Evolutionary conservation across 257 asterid genomes (phyloP).

Genomic region (Rehmannia glutinosa): DNA sequence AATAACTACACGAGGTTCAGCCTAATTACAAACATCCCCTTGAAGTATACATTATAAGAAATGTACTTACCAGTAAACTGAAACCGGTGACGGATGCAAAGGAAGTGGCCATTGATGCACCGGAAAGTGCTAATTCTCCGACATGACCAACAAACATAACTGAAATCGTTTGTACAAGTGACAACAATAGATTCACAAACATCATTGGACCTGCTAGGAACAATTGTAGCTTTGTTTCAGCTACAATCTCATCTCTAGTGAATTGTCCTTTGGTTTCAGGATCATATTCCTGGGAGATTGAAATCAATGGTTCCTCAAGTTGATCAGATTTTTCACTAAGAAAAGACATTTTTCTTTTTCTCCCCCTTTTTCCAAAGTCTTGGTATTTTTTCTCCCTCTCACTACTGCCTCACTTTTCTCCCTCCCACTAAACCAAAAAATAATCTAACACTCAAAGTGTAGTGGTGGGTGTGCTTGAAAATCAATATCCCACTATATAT

Average conservation of each 20-base stretch:
- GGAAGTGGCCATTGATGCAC: slow-evolving; percentile 73
- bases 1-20: too few species aligned
- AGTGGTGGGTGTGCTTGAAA: slow-evolving; percentile 17
- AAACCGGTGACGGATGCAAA: slow-evolving; percentile 61
- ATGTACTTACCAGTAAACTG: slow-evolving; percentile 39
- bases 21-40: too few species aligned
- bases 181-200: slow-evolving; percentile 44
- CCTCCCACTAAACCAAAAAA: background rate
- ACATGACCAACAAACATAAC: slow-evolving; percentile 68
- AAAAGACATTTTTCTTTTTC: slow-evolving; percentile 19
- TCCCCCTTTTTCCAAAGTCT: background rate
- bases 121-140: slow-evolving; percentile 59
- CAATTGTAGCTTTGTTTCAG: slow-evolving; percentile 38
- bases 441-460: slow-evolving; percentile 3
- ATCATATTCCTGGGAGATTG: slow-evolving; percentile 12
- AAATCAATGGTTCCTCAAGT: slow-evolving; percentile 28
- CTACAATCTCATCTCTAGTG: slow-evolving; percentile 30
- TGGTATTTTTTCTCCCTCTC: too few species aligned
- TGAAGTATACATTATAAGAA: background rate
- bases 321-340: slow-evolving; percentile 18
- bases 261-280: slow-evolving; percentile 15
- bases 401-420: background rate
- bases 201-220: slow-evolving; percentile 53
- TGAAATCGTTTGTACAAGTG: slow-evolving; percentile 45
- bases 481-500: slow-evolving; percentile 19